Percentiles rank a stretch among this genome's conserved stretches.
phyloP scores from a whole-genome alignment of 768 basidiomycete species.

The Floccularia luteovirens region DNA sequence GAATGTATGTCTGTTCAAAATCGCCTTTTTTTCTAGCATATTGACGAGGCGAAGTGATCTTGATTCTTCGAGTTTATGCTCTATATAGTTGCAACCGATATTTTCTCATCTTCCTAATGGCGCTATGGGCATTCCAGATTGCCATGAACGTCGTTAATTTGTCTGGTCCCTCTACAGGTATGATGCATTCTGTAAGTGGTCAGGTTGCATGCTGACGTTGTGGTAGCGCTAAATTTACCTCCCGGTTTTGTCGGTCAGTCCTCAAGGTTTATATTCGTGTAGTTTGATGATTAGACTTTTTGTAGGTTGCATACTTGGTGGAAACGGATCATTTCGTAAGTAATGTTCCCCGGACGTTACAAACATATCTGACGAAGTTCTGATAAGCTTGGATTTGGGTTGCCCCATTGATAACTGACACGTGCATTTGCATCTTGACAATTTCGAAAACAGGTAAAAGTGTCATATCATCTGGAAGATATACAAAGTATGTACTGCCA shows the following conservation, averaged over 20 bases:
- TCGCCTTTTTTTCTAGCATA: not conserved
- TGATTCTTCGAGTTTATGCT: not conserved
- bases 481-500: not conserved
- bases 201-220: not conserved
- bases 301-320: too few species aligned
- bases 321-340: not conserved
- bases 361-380: not conserved
- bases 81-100: not conserved
- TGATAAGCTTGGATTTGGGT: not conserved
- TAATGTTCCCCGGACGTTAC: not conserved
- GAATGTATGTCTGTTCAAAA: not conserved
- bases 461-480: not conserved
- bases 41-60: not conserved
- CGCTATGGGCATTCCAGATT: not conserved
- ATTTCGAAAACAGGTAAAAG: not conserved
- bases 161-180: not conserved
- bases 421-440: not conserved
- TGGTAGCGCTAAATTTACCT: not conserved
- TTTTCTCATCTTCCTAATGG: not conserved
- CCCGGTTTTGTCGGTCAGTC: too few species aligned
- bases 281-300: too few species aligned
- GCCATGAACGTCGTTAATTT: not conserved
- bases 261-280: too few species aligned
- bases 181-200: not conserved
- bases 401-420: not conserved